Percentiles rank a stretch among this genome's conserved stretches.
Evolutionary conservation across 2,329 filamentous ascomycete genomes (phyloP).

Genomic region (Xylariaceae sp.): DNA sequence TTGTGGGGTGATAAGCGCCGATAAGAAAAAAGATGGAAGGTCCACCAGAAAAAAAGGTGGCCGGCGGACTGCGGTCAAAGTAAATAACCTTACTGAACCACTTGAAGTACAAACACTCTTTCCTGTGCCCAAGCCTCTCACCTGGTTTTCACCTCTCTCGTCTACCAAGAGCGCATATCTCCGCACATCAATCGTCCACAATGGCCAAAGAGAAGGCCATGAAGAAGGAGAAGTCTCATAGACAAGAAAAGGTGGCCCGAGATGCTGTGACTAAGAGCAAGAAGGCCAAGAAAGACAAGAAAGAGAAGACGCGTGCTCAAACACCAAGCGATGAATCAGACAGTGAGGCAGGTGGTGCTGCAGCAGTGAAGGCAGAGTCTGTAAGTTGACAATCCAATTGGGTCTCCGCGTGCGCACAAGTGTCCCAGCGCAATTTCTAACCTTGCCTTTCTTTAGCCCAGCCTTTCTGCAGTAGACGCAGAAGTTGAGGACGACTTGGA

Average conservation of each 20-base stretch:
- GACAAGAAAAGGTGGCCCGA: slow-evolving; percentile 17
- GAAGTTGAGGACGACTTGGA: slow-evolving; percentile 66
- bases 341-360: slow-evolving; percentile 11
- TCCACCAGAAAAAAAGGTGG: too few relatives aligned
- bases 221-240: slow-evolving; percentile 19
- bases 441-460: slow-evolving; percentile 23
- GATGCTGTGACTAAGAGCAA: slow-evolving; percentile 22
- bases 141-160: too few relatives aligned
- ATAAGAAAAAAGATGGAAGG: too few relatives aligned
- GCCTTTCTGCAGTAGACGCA: slow-evolving; percentile 61
- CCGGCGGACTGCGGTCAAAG: too few relatives aligned
- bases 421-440: background rate
- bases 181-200: too few relatives aligned
- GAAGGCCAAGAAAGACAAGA: slow-evolving; percentile 15
- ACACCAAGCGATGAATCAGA: slow-evolving; percentile 9
- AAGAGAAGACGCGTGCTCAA: slow-evolving; percentile 11
- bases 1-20: too few relatives aligned
- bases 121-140: too few relatives aligned
- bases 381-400: slow-evolving; percentile 6
- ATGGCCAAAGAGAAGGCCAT: slow-evolving; percentile 26
- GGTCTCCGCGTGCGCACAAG: background rate
- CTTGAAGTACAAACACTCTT: too few relatives aligned
- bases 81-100: too few relatives aligned
- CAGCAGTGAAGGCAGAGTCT: slow-evolving; percentile 4
- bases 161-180: too few relatives aligned